Evolutionary conservation across 208 protist genomes (phyloP), one percentile per base, ranked within the genome.

Genomic region (Trypanosoma cruzi): DNA sequence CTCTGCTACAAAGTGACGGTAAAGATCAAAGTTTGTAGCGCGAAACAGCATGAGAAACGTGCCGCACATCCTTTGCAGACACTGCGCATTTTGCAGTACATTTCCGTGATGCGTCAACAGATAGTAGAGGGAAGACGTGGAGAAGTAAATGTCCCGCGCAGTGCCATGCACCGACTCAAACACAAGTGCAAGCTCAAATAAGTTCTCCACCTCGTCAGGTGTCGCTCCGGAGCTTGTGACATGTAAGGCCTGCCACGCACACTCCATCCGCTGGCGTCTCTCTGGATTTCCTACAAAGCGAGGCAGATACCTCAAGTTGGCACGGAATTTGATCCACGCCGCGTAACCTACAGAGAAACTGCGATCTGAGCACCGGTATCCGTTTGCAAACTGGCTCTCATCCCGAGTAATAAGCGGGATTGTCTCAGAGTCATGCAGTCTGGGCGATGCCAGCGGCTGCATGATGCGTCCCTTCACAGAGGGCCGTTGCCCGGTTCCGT

Each of bases 31-130:
- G 64, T 94, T 82, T 42, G 79, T 80, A 20, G 78, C 63, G 22
- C 76, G 86, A 66, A 96, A 94, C 34, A 94, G 74, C 80, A 90
- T 84, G 18, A 96, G 64, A 64, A 96, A 93, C 31, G 68, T 80
- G 0, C 88, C 91, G 65, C 88, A 94, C 80, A 89, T 76, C 46
- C 16, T 18, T 77, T 96, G 88, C 72, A 93, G 63, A 58, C 84
- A 81, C 29, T 58, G 54, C 13, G 37, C 69, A 56, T 80, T 80
- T 46, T 96, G 91, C 57, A 96, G 75, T 13, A 89, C 71, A 69
- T 94, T 93, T 7, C 76, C 78, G 37, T 88, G 56, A 53, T 87
- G 77, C 32, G 79, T 79, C 18, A 92, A 74, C 4, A 86, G 31
- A 22, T 68, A 46, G 52, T 85, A 88, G 34, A 96, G 56, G 10